Base-by-base conservation (phyloP, 371 early-diverging fungal species). In the Conidiobolus incongruus region DNA sequence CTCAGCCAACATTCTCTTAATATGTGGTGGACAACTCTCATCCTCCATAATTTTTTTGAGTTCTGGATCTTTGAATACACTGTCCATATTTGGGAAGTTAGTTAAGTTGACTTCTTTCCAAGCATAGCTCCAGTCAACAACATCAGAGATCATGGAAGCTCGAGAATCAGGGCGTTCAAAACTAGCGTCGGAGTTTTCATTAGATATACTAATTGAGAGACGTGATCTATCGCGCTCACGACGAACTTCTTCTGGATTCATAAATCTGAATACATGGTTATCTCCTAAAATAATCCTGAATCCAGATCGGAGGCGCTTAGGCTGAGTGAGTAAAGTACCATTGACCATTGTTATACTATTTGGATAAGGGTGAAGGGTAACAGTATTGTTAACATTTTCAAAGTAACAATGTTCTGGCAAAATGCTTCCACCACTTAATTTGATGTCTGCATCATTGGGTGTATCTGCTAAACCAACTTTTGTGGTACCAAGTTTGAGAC, bases 251-350 rank as follows among this genome's bases (percentile, higher is more conserved):
- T 72, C 79, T 1, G 91, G 91, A 51, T 91, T 69, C 43, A 77
- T 81, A 52, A 87, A 84, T 1, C 86, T 62, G 47, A 86, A 90
- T 2, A 82, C 71, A 50, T 79, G 84, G 38, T 72, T 64, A 19
- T 72, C 70, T 7, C 87, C 87, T n/a, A 90, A 65, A 44, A 80
- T 79, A 28, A 90, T 63, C 32, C 86, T 75, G 52, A 66, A 79
- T 0, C 87, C 87, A 3, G 78, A 77, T 7, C 66, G 61, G 3
- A 90, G 54, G 28, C 62, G 58, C 31, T 59, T 54, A 0, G 81
- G 66, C 35, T 62, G 63, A 2, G 49, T 55, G 15, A 82, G 69
- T 19, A 68, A 65, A 35, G 59, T 54, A 7, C 85, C 85, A 44
- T 90, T 88, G 5, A 90, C 82, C 57, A 81, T 66, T 5, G 72